Evolutionary conservation across 2,329 filamentous ascomycete genomes (phyloP).

Genomic region (Colletotrichum sp.): DNA sequence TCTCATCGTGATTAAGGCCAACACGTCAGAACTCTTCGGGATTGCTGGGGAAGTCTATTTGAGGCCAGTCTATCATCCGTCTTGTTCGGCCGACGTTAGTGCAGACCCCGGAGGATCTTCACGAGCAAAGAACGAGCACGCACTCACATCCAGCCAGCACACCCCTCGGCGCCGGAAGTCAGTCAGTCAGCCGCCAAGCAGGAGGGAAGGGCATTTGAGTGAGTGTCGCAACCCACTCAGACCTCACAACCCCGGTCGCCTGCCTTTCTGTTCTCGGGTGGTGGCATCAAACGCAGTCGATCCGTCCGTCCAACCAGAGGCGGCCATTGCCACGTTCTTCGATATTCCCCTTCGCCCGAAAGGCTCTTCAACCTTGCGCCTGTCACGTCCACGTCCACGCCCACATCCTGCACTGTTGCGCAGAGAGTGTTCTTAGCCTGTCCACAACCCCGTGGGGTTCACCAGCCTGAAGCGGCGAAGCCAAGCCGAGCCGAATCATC

Average conservation of each 20-base stretch:
- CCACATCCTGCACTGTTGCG: background rate
- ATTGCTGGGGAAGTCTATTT: background rate
- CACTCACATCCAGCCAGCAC: background rate
- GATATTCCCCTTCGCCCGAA: slow-evolving; percentile 25
- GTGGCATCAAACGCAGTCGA: slow-evolving; percentile 23
- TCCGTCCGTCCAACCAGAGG: slow-evolving; percentile 23
- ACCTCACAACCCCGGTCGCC: background rate
- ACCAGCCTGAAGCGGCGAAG: background rate
- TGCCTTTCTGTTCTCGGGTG: background rate
- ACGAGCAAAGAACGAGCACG: background rate
- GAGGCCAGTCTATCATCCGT: background rate
- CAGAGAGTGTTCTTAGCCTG: background rate
- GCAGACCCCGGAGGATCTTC: background rate
- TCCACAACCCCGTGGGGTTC: slow-evolving; percentile 17
- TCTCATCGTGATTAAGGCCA: background rate
- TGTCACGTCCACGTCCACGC: background rate
- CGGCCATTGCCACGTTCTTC: slow-evolving; percentile 16
- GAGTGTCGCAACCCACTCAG: background rate
- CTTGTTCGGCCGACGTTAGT: background rate
- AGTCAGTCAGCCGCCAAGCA: slow-evolving; percentile 13
- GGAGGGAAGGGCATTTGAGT: background rate
- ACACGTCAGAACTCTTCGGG: background rate
- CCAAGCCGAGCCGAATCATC: background rate
- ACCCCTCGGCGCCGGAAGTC: background rate
- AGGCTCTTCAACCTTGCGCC: slow-evolving; percentile 6